These are phyloP conservation scores for Pyrenophora tritici-repentis DNA, from an alignment of 2,329 filamentous ascomycete species.

Conservation along the genomic window DNA sequence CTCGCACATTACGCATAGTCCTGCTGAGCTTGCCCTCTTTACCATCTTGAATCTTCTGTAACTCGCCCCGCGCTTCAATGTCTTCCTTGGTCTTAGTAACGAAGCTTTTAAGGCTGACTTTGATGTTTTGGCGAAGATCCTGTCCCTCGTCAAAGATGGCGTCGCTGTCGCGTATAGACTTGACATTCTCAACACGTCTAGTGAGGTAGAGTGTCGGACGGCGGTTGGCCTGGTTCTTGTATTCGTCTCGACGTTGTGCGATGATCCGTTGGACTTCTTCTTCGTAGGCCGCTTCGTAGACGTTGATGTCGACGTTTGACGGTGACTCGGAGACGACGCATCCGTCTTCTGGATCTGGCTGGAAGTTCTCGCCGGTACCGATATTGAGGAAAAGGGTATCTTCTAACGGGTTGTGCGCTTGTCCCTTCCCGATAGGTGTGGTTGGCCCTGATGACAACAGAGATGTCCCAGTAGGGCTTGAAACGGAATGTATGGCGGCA, in stretches of 20 bases:
- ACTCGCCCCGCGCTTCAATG: conserved; percentile 38
- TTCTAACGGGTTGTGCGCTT: conserved; percentile 67
- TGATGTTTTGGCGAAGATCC: conserved; percentile 32
- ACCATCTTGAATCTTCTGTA: conserved; percentile 41
- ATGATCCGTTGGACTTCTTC: conserved; percentile 78
- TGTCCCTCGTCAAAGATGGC: conserved; percentile 40
- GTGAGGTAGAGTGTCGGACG: conserved; percentile 63
- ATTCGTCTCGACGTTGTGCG: conserved; percentile 48
- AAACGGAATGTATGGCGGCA: conserved; percentile 25
- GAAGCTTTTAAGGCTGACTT: conserved; percentile 42
- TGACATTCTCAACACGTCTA: conserved; percentile 54
- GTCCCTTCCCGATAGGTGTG: conserved; percentile 54
- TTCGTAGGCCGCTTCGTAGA: conserved; percentile 88
- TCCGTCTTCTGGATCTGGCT: conserved; percentile 37
- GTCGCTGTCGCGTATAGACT: conserved; percentile 43
- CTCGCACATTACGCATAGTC: conserved; percentile 39
- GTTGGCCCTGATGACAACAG: conserved; percentile 28
- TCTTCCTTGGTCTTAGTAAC: conserved; percentile 44
- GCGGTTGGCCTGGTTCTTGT: conserved; percentile 28
- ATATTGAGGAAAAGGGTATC: conserved; percentile 76
- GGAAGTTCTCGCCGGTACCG: conserved; percentile 64
- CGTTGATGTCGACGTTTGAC: conserved; percentile 79
- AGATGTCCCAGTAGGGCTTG: conserved; percentile 17
- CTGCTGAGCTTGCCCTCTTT: conserved; percentile 41
- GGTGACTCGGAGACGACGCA: conserved; percentile 80